Evolutionary conservation across 2,329 filamentous ascomycete genomes (phyloP), one percentile per base, ranked within the genome.

Genomic region (Colletotrichum navitas): DNA sequence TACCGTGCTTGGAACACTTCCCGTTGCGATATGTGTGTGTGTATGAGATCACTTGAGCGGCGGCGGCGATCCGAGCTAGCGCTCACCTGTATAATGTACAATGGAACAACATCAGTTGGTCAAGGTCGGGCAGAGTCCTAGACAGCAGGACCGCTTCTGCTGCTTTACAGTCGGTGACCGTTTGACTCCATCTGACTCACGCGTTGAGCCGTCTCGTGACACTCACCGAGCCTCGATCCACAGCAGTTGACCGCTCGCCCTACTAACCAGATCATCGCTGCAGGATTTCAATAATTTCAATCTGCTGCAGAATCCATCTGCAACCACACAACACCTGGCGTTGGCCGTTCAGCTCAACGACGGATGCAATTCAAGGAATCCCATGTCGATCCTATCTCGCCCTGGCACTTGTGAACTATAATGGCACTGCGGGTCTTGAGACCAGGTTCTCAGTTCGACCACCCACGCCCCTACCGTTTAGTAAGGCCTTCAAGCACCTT

Each of bases 321-420:
- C 61, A 72, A 41, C 26, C 61, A 12, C 14, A 36, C 24, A 21
- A 34, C 24, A 55, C 49, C 32, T 68, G 64, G 29, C 58, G 52
- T 63, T 68, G 59, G 59, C 59, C 36, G 34, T 52, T 34, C 63
- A 11, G 58, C 58, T 63, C 52, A 39, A 67, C 41, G 47, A 43
- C 34, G 56, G 59, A 73, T 73, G 59, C 64, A 61, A 64, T 72
- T 68, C 64, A 72, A 54, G 68, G 71, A 73, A 65, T 72, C 43
- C 64, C 68, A 73, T 72, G 56, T 62, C 63, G 68, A 73, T 63
- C 71, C 51, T 56, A 24, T 47, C 34, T 61, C 32, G 34, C 47
- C 66, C 70, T 61, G 49, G 70, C 61, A 61, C 34, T 51, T 34
- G 45, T 63, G 47, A 70, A 70, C 67, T 71, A 52, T 71, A 73